These are phyloP conservation scores for Aspergillus flavus DNA, from an alignment of 2,329 filamentous ascomycete species.

Conservation along the genomic window DNA sequence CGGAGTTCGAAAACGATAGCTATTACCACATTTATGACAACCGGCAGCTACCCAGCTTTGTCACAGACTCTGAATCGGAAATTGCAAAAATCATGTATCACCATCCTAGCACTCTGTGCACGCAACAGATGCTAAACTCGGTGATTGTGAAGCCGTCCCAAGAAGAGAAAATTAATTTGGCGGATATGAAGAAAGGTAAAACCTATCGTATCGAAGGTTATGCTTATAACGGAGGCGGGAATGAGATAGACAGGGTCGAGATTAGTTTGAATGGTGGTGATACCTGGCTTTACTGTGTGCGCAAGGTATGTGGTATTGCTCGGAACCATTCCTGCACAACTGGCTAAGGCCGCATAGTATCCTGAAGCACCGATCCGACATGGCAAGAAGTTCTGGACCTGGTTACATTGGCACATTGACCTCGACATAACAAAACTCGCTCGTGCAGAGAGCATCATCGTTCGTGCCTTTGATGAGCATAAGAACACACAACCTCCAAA, in stretches of 20 bases:
- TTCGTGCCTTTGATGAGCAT: constrained; percentile 53
- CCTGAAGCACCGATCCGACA: constrained; percentile 54
- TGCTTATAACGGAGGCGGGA: constrained; percentile 55
- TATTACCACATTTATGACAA: constrained; percentile 37
- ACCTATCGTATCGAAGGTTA: constrained; percentile 51
- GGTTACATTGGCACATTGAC: constrained; percentile 57
- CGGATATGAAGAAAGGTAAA: constrained; percentile 39
- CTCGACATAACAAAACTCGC: constrained; percentile 49
- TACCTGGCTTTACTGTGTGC: constrained; percentile 54
- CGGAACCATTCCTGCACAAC: background rate
- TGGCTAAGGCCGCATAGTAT: constrained; percentile 32
- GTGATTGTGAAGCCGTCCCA: constrained; percentile 51
- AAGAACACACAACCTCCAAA: constrained; percentile 55
- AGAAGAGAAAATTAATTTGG: constrained; percentile 47
- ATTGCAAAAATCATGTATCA: constrained; percentile 51
- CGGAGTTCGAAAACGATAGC: too few relatives aligned
- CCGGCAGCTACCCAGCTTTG: constrained; percentile 50
- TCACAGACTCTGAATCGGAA: constrained; percentile 53
- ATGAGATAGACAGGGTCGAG: constrained; percentile 54
- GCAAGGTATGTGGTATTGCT: constrained; percentile 34
- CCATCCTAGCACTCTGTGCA: constrained; percentile 53
- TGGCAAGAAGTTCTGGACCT: constrained; percentile 58
- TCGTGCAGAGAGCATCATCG: constrained; percentile 46
- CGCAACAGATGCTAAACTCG: constrained; percentile 55
- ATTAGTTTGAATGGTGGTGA: constrained; percentile 51